phyloP scores from a whole-genome alignment of 768 basidiomycete genomes.

The Bullera alba region DNA sequence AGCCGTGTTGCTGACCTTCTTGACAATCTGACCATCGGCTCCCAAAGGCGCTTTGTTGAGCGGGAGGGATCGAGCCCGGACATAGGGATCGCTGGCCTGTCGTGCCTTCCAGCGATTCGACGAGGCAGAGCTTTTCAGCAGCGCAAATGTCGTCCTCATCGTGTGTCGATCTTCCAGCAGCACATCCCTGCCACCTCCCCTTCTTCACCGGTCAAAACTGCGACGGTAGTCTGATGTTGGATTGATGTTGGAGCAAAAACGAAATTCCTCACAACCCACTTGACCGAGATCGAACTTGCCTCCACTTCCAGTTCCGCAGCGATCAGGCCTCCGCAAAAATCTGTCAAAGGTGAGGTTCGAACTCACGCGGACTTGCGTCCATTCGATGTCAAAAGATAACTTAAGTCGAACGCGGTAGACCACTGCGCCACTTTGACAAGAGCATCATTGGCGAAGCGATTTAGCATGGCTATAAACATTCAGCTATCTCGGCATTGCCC shows the following conservation, averaged over 20 bases:
- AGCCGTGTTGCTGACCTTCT: neutral
- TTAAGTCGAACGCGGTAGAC: conserved; percentile 22
- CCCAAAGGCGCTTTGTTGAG: no score
- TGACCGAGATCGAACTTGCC: neutral
- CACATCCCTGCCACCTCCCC: no score
- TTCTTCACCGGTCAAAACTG: no score
- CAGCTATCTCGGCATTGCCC: neutral
- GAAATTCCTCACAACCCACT: no score
- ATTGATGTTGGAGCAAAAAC: no score
- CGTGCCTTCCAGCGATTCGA: conserved; percentile 43
- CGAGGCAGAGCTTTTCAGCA: conserved; percentile 21
- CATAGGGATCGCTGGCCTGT: conserved; percentile 46
- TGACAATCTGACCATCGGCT: neutral
- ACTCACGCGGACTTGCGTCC: conserved; percentile 12
- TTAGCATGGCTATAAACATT: neutral
- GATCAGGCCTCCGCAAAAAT: neutral
- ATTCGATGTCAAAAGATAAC: conserved; percentile 9
- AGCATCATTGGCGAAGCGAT: neutral
- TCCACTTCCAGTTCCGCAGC: neutral
- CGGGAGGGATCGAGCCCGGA: conserved; percentile 12
- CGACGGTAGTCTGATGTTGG: no score
- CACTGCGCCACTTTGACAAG: conserved; percentile 14
- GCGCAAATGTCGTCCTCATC: neutral
- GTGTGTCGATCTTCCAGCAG: no score
- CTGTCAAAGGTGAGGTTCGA: conserved; percentile 13